Evolutionary conservation across 2,329 filamentous ascomycete species (phyloP), one percentile per base, ranked within the genome.

Genomic region (Myriosclerotinia scirpicola): DNA sequence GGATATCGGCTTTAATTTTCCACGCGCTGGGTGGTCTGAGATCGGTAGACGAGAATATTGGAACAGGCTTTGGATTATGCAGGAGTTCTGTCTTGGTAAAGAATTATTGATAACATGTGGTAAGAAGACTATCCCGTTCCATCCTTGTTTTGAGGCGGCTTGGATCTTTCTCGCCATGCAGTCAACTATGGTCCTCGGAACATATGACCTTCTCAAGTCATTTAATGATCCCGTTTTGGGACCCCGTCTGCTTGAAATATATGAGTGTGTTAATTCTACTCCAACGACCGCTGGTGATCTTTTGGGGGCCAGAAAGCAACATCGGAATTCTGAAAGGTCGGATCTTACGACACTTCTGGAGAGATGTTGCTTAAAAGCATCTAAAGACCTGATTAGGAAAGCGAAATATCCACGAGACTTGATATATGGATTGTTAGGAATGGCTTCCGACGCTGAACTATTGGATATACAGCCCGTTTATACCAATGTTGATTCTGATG

Each of bases 1-100:
- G 30, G 30, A 42, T 11, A 52, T 56, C 46, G 54, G 59, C 12
- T 15, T 44, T 9, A 40, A 68, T 9, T 67, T 67, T 30, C 64
- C 58, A n/a, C 55, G 55, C 17, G 26, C 50, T 12, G 64, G 36
- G 15, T 58, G 53, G 40, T 58, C 58, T 38, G 54, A 55, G 20
- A 34, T 68, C 20, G 50, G 30, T 1, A 46, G 22, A 34, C 65
- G 64, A 44, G 53, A 44, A 22, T 69, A 69, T 30, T 69, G 65
- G 58, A 64, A 64, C 20, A 48, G 66, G 15, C 59, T 67, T 38
- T 69, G 68, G 66, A 68, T 69, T 34, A 36, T 68, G 26, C 68
- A 69, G 54, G 68, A 69, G 44, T 66, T 69, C n/a, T 64, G 54
- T 2, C 38, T 67, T 36, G 67, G 64, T 9, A 67, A 22, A n/a